Base-by-base conservation (phyloP, 192 early-diverging fungal species). In the Spizellomyces sp. region DNA sequence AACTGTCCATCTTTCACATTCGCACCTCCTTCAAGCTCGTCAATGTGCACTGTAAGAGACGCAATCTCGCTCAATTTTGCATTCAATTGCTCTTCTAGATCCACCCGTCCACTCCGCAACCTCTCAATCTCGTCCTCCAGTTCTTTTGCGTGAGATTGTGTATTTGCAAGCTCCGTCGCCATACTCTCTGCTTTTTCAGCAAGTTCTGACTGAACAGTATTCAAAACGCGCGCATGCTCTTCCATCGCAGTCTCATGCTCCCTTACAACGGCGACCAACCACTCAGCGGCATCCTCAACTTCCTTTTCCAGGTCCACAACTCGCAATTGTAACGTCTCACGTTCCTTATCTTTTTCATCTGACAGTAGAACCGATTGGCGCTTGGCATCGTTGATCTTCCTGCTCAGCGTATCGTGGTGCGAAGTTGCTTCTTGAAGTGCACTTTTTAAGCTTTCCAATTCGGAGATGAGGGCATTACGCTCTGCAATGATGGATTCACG, bases 271-370 rank as follows among this genome's bases (percentile, higher is more conserved):
- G 27, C 27, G 27, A 2, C 27, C 27, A 36, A 36, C 27, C 27
- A 3, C 27, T 3, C 27, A 36, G 27, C 27, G 27, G 27, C 27
- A 36, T 36, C 36, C 54, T 45, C 10, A 54, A 17, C 17, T 2
- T 17, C 65, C 65, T 67, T 10, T 22, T 61, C 59, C 59, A 61
- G 59, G 2, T 61, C 59, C 27, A 2, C 59, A 19, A 61, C n/a
- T 17, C 59, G 59, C 59, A 14, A 1, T 27, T 61, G 59, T 27
- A 61, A 36, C 36, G 14, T 3, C 17, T 54, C 52, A 54, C 52
- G 52, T 19, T n/a, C 14, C 15, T 15, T 19, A 3, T 54, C 52
- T 15, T n/a, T 15, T 3, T 54, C 52, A 54, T 19, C 52, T 0
- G 14, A 15, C 52, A n/a, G 2, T 0, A 54, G 52, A n/a, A n/a